Evolutionary conservation across 2,329 filamentous ascomycete species (phyloP).

Genomic region (Claviceps sp.): DNA sequence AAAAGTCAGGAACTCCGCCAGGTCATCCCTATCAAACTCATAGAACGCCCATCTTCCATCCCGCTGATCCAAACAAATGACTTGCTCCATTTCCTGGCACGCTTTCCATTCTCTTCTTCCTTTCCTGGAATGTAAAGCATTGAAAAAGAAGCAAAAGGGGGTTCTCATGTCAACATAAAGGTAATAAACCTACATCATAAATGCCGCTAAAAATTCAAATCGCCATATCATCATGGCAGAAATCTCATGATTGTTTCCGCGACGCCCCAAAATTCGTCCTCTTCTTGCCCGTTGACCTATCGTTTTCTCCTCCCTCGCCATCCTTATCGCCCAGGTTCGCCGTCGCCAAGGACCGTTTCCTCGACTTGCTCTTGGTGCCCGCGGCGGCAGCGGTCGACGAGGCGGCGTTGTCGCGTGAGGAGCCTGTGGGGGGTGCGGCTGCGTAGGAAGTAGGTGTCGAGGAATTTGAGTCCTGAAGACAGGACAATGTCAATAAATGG

Average conservation of each 20-base stretch:
- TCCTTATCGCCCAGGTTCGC: slow-evolving; percentile 12
- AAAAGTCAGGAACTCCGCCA: not conserved
- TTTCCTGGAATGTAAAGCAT: not conserved
- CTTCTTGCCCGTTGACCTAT: slow-evolving; percentile 38
- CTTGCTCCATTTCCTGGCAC: not conserved
- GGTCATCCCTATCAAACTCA: not conserved
- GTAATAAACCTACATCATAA: not conserved
- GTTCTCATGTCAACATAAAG: not conserved
- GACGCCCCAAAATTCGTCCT: slow-evolving; percentile 44
- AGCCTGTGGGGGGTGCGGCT: slow-evolving; percentile 41
- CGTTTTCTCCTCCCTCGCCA: slow-evolving; percentile 46
- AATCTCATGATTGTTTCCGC: slow-evolving; percentile 27
- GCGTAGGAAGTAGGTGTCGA: slow-evolving; percentile 33
- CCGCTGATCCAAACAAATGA: not conserved
- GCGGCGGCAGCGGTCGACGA: slow-evolving; percentile 41
- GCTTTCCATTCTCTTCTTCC: not conserved
- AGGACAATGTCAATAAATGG: not conserved
- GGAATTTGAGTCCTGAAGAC: slow-evolving; percentile 27
- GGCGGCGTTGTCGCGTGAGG: slow-evolving; percentile 38
- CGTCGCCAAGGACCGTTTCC: slow-evolving; percentile 26
- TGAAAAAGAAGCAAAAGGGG: not conserved
- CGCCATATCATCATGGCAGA: not conserved
- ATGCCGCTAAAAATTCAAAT: not conserved
- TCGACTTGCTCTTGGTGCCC: slow-evolving; percentile 36
- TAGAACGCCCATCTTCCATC: not conserved